Evolutionary conservation across 495 filamentous ascomycete species (phyloP).

Genomic region (Bathelium albidoporum): DNA sequence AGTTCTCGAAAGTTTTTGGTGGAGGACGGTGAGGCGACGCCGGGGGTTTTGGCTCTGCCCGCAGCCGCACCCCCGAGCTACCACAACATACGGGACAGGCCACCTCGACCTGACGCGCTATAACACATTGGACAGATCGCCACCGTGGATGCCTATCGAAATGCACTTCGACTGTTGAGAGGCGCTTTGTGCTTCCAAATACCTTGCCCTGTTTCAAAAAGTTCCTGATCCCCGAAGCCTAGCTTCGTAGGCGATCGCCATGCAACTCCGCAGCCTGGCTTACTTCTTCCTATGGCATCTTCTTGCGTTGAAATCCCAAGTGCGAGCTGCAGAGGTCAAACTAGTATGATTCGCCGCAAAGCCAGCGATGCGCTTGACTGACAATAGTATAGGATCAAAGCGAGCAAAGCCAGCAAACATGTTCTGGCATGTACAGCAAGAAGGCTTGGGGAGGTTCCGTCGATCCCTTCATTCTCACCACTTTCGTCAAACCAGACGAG

Average conservation of each 20-base stretch:
- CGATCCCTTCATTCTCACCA: constrained; percentile 80
- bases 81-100: not conserved
- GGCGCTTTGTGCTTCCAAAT: not conserved
- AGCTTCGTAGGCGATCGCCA: not conserved
- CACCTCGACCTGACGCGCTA: not conserved
- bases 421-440: constrained; percentile 93
- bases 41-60: not conserved
- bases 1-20: not conserved
- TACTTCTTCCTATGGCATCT: constrained; percentile 9
- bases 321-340: constrained; percentile 19
- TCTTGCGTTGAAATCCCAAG: constrained; percentile 18
- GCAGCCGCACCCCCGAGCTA: not conserved
- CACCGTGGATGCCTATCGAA: not conserved
- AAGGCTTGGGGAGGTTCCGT: constrained; percentile 79
- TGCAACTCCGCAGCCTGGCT: not conserved
- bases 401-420: constrained; percentile 71
- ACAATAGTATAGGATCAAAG: constrained; percentile 50
- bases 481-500: constrained; percentile 56
- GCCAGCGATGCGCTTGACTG: not conserved
- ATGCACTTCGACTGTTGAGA: not conserved
- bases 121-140: not conserved
- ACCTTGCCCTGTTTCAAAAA: not conserved
- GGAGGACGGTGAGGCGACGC: not conserved
- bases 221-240: not conserved
- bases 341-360: constrained; percentile 11